A percentile compares a stretch with the other conserved stretches of the same genome.
Conservation (phyloP, 805 yeast species). For the Yamadazyma endophytica region DNA sequence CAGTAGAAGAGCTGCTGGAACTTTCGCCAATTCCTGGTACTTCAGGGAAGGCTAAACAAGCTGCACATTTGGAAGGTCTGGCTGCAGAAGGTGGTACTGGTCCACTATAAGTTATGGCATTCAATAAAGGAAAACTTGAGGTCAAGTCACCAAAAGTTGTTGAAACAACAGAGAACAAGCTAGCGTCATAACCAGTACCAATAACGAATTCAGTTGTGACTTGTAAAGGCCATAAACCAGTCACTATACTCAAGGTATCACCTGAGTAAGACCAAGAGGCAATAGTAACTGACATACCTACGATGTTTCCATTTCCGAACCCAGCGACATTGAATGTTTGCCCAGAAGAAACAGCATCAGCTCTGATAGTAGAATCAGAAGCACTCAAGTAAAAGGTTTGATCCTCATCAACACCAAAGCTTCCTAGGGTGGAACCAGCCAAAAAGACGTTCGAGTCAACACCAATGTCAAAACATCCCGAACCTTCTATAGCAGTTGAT, state of each 20-base stretch:
- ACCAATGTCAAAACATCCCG: conserved; percentile 22
- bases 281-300: conserved; percentile 5
- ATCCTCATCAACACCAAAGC: conserved; percentile 7
- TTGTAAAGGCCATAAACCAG: conserved; percentile 1
- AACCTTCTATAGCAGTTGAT: conserved; percentile 17
- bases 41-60: conserved; percentile 10
- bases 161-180: conserved; percentile 4
- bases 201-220: conserved; percentile 10
- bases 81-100: conserved; percentile 11
- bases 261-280: conserved; percentile 1
- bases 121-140: conserved; percentile 6
- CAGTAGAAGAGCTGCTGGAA: conserved; percentile 1
- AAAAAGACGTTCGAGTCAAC: conserved; percentile 13
- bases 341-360: conserved; percentile 10
- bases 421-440: conserved; percentile 5
- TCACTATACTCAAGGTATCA: background rate
- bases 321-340: conserved; percentile 20
- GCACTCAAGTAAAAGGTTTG: conserved; percentile 18
- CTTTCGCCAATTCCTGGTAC: conserved; percentile 8
- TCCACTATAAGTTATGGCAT: conserved; percentile 11
- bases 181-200: conserved; percentile 17
- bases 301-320: conserved; percentile 20
- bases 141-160: conserved; percentile 12
- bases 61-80: conserved; percentile 11
- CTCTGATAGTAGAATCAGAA: conserved; percentile 14